A percentile compares a stretch with the other conserved stretches of the same genome.
These are phyloP conservation scores for Cynanchum wilfordii DNA, from an alignment of 257 asterid genomes.

Conservation along the genomic window DNA sequence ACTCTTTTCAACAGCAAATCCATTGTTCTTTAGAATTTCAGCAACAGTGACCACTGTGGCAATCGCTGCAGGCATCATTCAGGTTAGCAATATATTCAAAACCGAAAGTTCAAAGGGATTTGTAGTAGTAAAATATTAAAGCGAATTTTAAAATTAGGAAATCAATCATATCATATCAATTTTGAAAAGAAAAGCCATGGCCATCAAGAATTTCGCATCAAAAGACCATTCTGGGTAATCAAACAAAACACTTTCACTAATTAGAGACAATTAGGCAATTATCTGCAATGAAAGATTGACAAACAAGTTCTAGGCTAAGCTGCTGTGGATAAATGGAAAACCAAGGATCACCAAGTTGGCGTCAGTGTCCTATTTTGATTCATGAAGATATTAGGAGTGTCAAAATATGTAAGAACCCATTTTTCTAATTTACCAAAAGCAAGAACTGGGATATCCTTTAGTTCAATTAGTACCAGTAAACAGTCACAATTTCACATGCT, in stretches of 20 bases:
- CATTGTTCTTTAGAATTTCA: constrained; percentile 69
- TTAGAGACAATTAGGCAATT: neutral
- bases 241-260: too few species aligned
- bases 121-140: neutral
- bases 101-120: neutral
- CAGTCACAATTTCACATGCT: neutral
- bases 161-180: neutral
- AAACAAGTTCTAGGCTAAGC: neutral
- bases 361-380: neutral
- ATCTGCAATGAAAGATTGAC: too few species aligned
- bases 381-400: neutral
- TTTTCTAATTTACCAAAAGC: neutral
- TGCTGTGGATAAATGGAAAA: neutral
- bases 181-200: neutral
- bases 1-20: constrained; percentile 70
- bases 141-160: neutral
- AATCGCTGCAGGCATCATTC: constrained; percentile 42
- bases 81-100: constrained; percentile 1
- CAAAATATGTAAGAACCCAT: neutral
- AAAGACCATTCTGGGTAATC: neutral
- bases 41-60: constrained; percentile 70
- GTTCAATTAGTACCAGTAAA: neutral
- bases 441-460: neutral
- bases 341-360: neutral
- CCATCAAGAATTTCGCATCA: neutral